These are phyloP conservation scores for Russula vinacea DNA, from an alignment of 768 basidiomycete genomes.

Conservation along the genomic window DNA sequence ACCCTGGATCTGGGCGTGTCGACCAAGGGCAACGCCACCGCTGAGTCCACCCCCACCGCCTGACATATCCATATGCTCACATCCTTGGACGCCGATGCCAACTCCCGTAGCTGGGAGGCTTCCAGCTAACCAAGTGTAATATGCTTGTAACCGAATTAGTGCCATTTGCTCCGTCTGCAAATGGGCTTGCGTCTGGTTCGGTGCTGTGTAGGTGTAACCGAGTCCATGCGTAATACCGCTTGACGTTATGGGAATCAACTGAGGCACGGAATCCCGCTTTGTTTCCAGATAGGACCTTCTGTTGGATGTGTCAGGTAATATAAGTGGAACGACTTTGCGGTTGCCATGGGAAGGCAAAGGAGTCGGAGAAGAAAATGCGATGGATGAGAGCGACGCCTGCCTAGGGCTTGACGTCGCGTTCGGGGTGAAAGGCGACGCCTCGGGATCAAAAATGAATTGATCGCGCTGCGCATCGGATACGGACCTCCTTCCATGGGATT, in stretches of 20 bases:
- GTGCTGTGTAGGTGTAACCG: conserved; percentile 12
- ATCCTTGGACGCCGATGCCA: not conserved
- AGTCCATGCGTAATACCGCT: not conserved
- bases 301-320: conserved; percentile 3
- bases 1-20: conserved; percentile 14
- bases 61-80: conserved; percentile 27
- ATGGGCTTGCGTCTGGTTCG: conserved; percentile 9
- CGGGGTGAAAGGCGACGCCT: conserved; percentile 26
- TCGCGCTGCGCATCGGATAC: not conserved
- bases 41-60: conserved; percentile 22
- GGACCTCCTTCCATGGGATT: not conserved
- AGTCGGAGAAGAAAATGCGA: conserved; percentile 21
- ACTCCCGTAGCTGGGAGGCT: not conserved
- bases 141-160: conserved; percentile 17
- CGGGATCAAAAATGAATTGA: conserved; percentile 24
- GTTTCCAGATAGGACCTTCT: not conserved
- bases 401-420: conserved; percentile 28
- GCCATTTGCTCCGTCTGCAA: conserved; percentile 21
- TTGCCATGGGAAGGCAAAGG: conserved; percentile 22
- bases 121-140: conserved; percentile 17
- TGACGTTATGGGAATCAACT: conserved; percentile 5
- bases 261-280: not conserved
- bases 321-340: conserved; percentile 12
- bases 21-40: conserved; percentile 25
- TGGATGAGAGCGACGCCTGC: conserved; percentile 14